Evolutionary conservation across 139 green algal genomes (phyloP).

Genomic region (Astrephomene gubernaculifera): DNA sequence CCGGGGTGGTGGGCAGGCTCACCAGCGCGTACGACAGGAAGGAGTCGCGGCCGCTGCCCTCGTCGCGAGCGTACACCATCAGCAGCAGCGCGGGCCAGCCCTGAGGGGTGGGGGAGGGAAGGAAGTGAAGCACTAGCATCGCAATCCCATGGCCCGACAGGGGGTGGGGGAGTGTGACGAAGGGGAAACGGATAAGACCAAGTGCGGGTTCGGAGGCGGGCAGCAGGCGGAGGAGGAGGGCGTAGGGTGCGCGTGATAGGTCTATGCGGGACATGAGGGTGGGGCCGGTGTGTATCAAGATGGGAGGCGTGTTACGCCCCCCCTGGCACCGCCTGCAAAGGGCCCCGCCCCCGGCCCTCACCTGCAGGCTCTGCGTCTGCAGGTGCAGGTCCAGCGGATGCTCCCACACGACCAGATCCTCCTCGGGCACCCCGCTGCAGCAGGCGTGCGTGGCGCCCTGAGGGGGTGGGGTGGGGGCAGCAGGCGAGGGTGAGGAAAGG

Average conservation of each 20-base stretch:
- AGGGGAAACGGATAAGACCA: no score
- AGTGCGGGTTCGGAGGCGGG: no score
- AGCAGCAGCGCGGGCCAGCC: conserved; percentile 49
- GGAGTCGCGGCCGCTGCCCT: conserved; percentile 8
- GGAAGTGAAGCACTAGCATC: no score
- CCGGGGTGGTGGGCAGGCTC: conserved; percentile 38
- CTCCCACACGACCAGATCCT: conserved; percentile 50
- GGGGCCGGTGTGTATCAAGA: no score
- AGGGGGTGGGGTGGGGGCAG: not conserved
- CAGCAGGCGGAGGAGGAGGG: no score
- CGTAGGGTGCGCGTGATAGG: no score
- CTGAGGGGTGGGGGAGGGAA: conserved; percentile 31
- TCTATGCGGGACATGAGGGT: no score
- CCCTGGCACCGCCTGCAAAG: no score
- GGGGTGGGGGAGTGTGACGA: no score
- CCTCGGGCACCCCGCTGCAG: conserved; percentile 7
- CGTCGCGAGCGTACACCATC: conserved; percentile 46
- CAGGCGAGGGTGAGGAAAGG: no score
- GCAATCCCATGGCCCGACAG: no score
- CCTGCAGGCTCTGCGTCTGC: conserved; percentile 54
- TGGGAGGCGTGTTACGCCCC: no score
- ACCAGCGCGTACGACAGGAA: conserved; percentile 56
- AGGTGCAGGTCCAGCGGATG: conserved; percentile 52
- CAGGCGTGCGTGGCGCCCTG: conserved; percentile 43
- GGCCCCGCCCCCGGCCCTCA: not conserved